Base-by-base conservation (phyloP, 2,329 filamentous ascomycete species). In the Fusarium concolor region DNA sequence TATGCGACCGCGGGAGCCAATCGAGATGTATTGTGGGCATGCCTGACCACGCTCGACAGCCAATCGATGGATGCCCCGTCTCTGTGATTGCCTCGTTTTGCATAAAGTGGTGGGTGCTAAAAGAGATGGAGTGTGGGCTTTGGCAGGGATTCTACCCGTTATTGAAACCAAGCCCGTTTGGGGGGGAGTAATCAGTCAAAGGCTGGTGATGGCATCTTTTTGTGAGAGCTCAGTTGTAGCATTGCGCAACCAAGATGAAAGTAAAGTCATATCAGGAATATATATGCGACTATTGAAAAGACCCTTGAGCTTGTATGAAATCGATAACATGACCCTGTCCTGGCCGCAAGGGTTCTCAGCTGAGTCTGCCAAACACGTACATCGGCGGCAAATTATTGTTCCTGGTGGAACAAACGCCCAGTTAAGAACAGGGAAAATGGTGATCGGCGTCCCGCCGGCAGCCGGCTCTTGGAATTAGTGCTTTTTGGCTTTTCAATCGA, bases 31-130 rank as follows among this genome's bases (percentile, higher is more conserved):
- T 10, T 49, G 71, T 64, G 71, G 72, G 59, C 46, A 57, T 65
- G 58, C 67, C 61, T 65, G 69, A 55, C 62, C 64, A 41, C 58
- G 18, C 31, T 70, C 44, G 65, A 71, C 41, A 65, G 63, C 72
- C 72, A 74, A 73, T 74, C 68, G 62, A 62, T 70, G 62, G 37
- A 49, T 73, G 65, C 64, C 65, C 68, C 60, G 71, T 70, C 61
- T 64, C 67, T 28, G 43, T 69, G 72, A 61, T 74, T 74, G 72
- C 72, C 72, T 74, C 71, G 65, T 74, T 71, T 74, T 73, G 62
- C 52, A 52, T 60, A 64, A 51, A 58, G 55, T 61, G 67, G 67
- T 70, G 67, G 63, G 67, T 68, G 67, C 54, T 43, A 52, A 56
- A 70, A 49, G 58, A 70, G 67, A 67, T 64, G 62, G 67, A 70